Evolutionary conservation across 768 basidiomycete genomes (phyloP).

Genomic region (Leccinellum rugosiceps): DNA sequence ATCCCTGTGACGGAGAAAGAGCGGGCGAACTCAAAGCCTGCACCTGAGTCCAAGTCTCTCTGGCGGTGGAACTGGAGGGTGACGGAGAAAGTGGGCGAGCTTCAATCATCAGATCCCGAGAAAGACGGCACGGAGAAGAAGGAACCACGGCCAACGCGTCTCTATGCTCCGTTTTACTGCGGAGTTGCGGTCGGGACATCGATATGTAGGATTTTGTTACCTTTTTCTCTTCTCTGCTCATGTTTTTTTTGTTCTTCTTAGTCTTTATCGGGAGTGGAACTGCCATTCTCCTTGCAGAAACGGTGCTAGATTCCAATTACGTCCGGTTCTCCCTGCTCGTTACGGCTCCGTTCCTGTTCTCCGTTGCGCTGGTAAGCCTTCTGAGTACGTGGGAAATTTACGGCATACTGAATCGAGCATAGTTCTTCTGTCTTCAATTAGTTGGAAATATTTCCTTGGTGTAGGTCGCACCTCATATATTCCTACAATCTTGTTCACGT

Average conservation of each 20-base stretch:
- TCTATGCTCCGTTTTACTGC: slow-evolving; percentile 71
- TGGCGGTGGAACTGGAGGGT: slow-evolving; percentile 47
- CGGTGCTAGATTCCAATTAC: slow-evolving; percentile 57
- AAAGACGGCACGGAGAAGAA: slow-evolving; percentile 39
- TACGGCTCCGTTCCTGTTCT: slow-evolving; percentile 70
- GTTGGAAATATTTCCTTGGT: slow-evolving; percentile 58
- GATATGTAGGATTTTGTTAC: slow-evolving; percentile 45
- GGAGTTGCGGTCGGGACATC: slow-evolving; percentile 64
- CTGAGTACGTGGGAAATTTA: not conserved
- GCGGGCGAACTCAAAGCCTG: not conserved
- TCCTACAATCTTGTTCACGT: slow-evolving; percentile 4
- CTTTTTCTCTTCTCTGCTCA: slow-evolving; percentile 7
- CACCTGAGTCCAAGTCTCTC: slow-evolving; percentile 2
- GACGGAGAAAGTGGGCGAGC: slow-evolving; percentile 25
- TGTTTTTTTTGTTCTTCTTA: slow-evolving; percentile 22
- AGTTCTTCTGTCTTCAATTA: slow-evolving; percentile 78
- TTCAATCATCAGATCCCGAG: slow-evolving; percentile 39
- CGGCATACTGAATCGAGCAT: slow-evolving; percentile 5
- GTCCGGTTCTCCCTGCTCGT: slow-evolving; percentile 62
- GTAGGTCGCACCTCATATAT: slow-evolving; percentile 33
- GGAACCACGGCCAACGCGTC: slow-evolving; percentile 46
- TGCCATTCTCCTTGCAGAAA: slow-evolving; percentile 61
- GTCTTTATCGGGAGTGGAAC: slow-evolving; percentile 70
- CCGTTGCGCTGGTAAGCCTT: slow-evolving; percentile 61
- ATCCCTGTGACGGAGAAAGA: slow-evolving; percentile 22